Conservation (phyloP, 1,284 basidiomycete genomes). For the Xanthoconium separans region DNA sequence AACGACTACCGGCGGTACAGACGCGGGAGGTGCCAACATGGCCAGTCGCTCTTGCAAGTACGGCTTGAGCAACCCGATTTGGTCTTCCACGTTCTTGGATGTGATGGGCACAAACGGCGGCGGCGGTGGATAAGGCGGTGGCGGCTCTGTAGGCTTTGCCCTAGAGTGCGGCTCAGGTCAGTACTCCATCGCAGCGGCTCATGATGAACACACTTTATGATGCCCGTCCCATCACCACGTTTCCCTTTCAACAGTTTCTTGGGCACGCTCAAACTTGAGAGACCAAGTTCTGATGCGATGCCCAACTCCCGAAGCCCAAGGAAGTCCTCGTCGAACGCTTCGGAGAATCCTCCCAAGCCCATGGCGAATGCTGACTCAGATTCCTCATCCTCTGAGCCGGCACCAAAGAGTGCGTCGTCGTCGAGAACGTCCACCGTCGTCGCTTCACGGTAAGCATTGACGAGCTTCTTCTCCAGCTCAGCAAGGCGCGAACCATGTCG, state of each 20-base stretch:
- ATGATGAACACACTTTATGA: slow-evolving; percentile 46
- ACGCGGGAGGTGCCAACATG: slow-evolving; percentile 33
- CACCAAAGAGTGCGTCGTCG: slow-evolving; percentile 76
- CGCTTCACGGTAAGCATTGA: slow-evolving; percentile 79
- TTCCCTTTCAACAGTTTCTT: slow-evolving; percentile 77
- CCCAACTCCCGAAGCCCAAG: slow-evolving; percentile 87
- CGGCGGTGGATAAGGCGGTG: slow-evolving; percentile 84
- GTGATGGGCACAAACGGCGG: slow-evolving; percentile 76
- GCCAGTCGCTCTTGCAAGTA: slow-evolving; percentile 70
- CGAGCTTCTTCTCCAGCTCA: slow-evolving; percentile 85
- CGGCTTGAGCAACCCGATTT: slow-evolving; percentile 81
- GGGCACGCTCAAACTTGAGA: slow-evolving; percentile 78
- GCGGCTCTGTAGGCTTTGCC: slow-evolving; percentile 69
- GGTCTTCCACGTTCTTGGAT: slow-evolving; percentile 61
- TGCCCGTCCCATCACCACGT: slow-evolving; percentile 36
- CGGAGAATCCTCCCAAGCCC: slow-evolving; percentile 79
- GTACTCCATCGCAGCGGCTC: slow-evolving; percentile 1
- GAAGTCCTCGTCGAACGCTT: slow-evolving; percentile 90
- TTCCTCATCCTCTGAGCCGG: slow-evolving; percentile 69
- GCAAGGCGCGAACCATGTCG: slow-evolving; percentile 74
- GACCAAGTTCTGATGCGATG: slow-evolving; percentile 85
- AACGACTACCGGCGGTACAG: slow-evolving; percentile 7
- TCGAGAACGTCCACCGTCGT: slow-evolving; percentile 64
- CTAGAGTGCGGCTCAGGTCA: slow-evolving; percentile 34
- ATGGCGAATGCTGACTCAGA: slow-evolving; percentile 76